Percentiles rank a stretch among this genome's conserved stretches.
Evolutionary conservation across 2,329 filamentous ascomycete species (phyloP).

Genomic region (Phaeomoniella chlamydospora): DNA sequence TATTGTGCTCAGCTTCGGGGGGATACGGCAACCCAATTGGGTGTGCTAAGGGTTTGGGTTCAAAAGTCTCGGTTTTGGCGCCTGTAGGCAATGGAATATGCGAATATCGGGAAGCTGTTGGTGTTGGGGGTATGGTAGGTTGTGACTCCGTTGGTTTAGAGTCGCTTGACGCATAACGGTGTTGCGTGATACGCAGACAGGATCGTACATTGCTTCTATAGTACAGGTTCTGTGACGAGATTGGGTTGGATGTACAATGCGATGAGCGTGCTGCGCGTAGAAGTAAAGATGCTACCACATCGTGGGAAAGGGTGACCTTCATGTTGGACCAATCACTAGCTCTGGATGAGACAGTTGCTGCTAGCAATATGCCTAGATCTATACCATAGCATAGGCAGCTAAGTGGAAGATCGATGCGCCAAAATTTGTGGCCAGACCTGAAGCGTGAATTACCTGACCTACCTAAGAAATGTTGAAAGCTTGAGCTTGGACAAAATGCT

Average conservation of each 20-base stretch:
- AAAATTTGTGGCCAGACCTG: too few species aligned
- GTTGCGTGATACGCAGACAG: neutral
- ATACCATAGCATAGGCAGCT: too few species aligned
- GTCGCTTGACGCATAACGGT: neutral
- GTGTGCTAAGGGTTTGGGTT: constrained; percentile 41
- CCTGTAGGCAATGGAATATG: constrained; percentile 12
- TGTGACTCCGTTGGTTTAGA: neutral
- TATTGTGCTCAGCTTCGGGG: constrained; percentile 67
- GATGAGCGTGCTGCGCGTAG: neutral
- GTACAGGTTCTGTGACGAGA: neutral
- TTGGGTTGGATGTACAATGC: neutral
- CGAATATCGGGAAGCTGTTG: constrained; percentile 3
- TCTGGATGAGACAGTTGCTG: too few species aligned
- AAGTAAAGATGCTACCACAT: neutral
- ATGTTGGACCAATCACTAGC: too few species aligned
- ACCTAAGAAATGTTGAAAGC: too few species aligned
- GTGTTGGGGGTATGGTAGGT: constrained; percentile 3
- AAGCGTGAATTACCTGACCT: too few species aligned
- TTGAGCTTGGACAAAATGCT: too few species aligned
- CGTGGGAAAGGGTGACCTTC: neutral
- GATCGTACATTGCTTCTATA: neutral
- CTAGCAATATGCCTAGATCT: too few species aligned
- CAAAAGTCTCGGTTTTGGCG: constrained; percentile 26
- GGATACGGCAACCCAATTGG: constrained; percentile 72
- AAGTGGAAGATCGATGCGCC: too few species aligned